Conservation (phyloP, 2,329 filamentous ascomycete species). For the Thelonectria olida region DNA sequence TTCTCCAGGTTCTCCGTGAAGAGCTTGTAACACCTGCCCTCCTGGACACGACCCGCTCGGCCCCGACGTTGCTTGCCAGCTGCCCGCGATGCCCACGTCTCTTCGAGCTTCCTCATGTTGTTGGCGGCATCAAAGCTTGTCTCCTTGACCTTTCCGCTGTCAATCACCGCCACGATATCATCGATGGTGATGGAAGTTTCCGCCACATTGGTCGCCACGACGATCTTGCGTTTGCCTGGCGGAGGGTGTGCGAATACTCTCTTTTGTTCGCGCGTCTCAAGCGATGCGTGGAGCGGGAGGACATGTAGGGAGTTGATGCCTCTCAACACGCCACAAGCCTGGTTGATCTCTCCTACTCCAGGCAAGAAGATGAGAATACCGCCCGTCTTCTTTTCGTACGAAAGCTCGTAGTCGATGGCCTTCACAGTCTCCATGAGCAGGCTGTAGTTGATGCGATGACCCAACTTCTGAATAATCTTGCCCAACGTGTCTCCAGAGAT, state of each 20-base stretch:
- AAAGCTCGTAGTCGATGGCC: conserved; percentile 81
- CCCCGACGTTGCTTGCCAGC: conserved; percentile 95
- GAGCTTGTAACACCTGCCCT: conserved; percentile 93
- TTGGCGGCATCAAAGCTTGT: conserved; percentile 91
- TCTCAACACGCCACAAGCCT: conserved; percentile 75
- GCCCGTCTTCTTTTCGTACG: conserved; percentile 70
- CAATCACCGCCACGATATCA: conserved; percentile 95
- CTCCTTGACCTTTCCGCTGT: conserved; percentile 95
- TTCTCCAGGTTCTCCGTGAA: conserved; percentile 88
- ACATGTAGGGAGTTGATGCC: conserved; percentile 73
- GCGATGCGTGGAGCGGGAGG: conserved; percentile 89
- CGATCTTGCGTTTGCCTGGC: conserved; percentile 84
- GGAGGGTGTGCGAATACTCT: conserved; percentile 84
- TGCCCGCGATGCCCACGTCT: conserved; percentile 93
- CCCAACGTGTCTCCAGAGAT: conserved; percentile 67
- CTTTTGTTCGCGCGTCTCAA: conserved; percentile 88
- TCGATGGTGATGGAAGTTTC: conserved; percentile 99
- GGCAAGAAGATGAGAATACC: conserved; percentile 97
- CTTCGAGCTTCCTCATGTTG: conserved; percentile 93
- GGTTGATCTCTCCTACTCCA: conserved; percentile 89
- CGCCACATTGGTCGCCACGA: conserved; percentile 95
- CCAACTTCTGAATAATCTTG: conserved; percentile 75
- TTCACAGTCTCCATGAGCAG: conserved; percentile 83
- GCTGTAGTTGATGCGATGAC: conserved; percentile 90
- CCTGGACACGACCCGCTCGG: conserved; percentile 90